Conservation (phyloP, 225 moss, liverwort and hornwort genomes). For the Physcomitrellopsis africana region DNA sequence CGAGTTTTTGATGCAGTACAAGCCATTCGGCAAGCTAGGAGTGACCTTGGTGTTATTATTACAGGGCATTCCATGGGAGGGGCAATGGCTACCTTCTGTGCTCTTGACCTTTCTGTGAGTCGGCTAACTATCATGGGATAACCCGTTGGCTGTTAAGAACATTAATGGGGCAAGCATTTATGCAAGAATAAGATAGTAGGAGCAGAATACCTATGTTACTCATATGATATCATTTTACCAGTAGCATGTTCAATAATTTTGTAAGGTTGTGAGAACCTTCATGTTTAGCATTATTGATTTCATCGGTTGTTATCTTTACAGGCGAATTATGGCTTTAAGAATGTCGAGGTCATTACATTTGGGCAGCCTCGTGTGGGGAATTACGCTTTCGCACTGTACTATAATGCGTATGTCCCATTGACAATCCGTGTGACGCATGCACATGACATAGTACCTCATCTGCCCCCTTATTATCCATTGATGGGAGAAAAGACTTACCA, state of each 20-base stretch:
- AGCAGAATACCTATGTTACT: background rate
- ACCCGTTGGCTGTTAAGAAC: background rate
- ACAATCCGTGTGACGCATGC: conserved; percentile 85
- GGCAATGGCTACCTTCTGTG: conserved; percentile 92
- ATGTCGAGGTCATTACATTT: conserved; percentile 79
- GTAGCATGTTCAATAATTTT: background rate
- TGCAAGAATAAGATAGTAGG: conserved; percentile 20
- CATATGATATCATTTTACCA: background rate
- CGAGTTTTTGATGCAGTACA: conserved; percentile 49
- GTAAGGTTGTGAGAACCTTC: background rate
- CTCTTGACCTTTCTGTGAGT: conserved; percentile 83
- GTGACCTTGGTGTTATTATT: conserved; percentile 64
- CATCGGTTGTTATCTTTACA: conserved; percentile 22
- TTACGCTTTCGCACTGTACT: conserved; percentile 68
- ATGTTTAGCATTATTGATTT: conserved; percentile 15
- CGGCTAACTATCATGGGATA: conserved; percentile 3
- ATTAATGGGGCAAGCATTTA: conserved; percentile 1
- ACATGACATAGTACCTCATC: conserved; percentile 90
- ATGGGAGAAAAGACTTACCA: conserved; percentile 89
- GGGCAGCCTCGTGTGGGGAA: conserved; percentile 97
- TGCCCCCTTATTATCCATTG: conserved; percentile 84
- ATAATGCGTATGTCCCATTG: conserved; percentile 58
- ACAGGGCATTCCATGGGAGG: conserved; percentile 99
- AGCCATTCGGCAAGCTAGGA: conserved; percentile 45
- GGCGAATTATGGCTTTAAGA: conserved; percentile 61